Evolutionary conservation across 2,329 filamentous ascomycete genomes (phyloP), one percentile per base, ranked within the genome.

Genomic region (Thyridium curvatum): DNA sequence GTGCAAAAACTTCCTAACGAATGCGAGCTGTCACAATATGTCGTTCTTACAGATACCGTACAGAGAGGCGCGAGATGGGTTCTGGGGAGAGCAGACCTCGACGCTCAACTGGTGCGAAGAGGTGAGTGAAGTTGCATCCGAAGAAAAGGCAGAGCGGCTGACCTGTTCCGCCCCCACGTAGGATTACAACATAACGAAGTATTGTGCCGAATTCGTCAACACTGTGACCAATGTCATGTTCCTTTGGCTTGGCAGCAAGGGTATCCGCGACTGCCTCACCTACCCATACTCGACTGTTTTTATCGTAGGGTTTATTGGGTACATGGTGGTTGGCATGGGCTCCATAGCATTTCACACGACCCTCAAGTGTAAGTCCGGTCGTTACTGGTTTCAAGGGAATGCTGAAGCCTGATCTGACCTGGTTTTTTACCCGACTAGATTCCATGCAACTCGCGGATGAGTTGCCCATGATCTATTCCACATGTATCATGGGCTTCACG

Each of bases 181-280:
- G 58, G 58, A 59, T 37, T 61, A 63, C 49, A 62, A 59, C 42
- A 56, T 63, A 41, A 60, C 54, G 3, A 49, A 46, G 12, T 63
- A 62, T 47, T 58, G 54, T 37, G 60, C 60, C 30, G 60, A 61
- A 46, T 45, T 59, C 15, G 52, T 63, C 43, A 64, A 86, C 62
- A 86, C 86, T 4, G 52, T 90, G 26, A 95, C 88, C 28, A 95
- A 95, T 58, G 58, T 85, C 3, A 66, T 93, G 17, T 95, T 95
- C 60, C 70, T 94, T 50, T 85, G 74, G 59, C 74, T 94, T 15
- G 87, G 87, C 8, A 63, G 78, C 48, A 84, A 82, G 54, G 90
- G 90, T 17, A 77, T 93, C 45, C 65, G 69, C 39, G 88, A 81
- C 58, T 94, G 87, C 58, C 55, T 83, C 30, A 72, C 71, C 46